Base-by-base conservation (phyloP, 192 early-diverging fungal species). In the Diversispora eburnea region DNA sequence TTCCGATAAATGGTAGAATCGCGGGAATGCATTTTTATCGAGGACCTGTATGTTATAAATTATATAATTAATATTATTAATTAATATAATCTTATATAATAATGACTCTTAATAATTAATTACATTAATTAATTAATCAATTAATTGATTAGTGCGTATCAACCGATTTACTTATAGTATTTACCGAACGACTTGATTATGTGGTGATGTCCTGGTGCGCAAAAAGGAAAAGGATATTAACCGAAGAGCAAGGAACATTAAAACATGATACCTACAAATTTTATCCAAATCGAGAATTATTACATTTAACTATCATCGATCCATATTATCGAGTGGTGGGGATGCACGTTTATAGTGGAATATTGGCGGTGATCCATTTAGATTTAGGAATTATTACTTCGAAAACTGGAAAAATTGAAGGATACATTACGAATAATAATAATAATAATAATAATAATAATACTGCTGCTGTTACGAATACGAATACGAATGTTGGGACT, bases 1-100 rank as follows among this genome's bases (percentile, higher is more conserved):
- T 88, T 56, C 78, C 80, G 4, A 71, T 95, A 7, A 88, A 90
- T 80, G 93, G 90, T n/a, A 85, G 87, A 8, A 87, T 95, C 39
- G 80, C 83, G 1, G 77, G 76, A 0, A 67, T 95, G 69, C 51
- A 83, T 63, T 56, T 83, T 5, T 87, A 82, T 67, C 75, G 81
- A 8, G 83, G 83, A 8, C 61, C 63, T 68, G 87, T 67, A 48
- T 25, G 19, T 17, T 39, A 12, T 19, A 15, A 15, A n/a, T 5
- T 25, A 33, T 33, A 33, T 33, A 33, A 33, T 33, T 33, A 33
- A 33, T 33, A 33, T 33, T 33, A 33, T 33, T 33, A 52, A 12
- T 22, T 10, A 52, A 3, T 56, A 20, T 48, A 69, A 56, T 48
- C 25, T 41, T 51, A 4, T 4, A 5, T 3, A 49, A 13, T 69